Percentiles rank a stretch among this genome's conserved stretches.
These are phyloP conservation scores for Globisporangium spiculum DNA, from an alignment of 352 stramenopile species.

Conservation along the genomic window DNA sequence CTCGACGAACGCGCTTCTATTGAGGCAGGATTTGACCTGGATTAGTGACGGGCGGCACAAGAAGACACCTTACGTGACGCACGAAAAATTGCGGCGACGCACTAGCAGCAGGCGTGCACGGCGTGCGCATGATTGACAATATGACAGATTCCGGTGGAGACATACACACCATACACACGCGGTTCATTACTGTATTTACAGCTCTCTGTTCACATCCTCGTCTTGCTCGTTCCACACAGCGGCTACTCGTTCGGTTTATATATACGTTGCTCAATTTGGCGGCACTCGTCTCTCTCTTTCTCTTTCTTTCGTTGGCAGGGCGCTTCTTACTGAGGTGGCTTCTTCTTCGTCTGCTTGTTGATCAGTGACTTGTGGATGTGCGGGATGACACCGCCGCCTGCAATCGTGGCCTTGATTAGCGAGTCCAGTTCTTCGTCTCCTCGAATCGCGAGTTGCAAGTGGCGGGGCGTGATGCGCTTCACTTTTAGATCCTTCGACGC, in stretches of 20 bases:
- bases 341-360: conserved; percentile 96
- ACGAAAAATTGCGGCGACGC: not conserved
- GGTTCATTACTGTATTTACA: conserved; percentile 9
- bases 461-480: conserved; percentile 98
- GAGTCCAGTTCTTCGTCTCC: conserved; percentile 99
- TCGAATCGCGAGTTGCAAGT: conserved; percentile 99
- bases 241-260: conserved; percentile 12
- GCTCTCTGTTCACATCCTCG: conserved; percentile 2
- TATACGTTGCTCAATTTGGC: conserved; percentile 10
- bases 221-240: conserved; percentile 6
- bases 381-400: conserved; percentile 99
- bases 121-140: not conserved
- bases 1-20: conserved; percentile 7
- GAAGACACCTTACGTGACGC: not conserved
- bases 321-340: conserved; percentile 57
- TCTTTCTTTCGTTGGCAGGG: not conserved
- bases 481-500: conserved; percentile 97
- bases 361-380: conserved; percentile 99
- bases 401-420: conserved; percentile 99
- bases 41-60: conserved; percentile 1
- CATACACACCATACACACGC: conserved; percentile 2
- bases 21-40: not conserved
- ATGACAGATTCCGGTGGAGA: not conserved
- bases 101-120: not conserved
- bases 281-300: not conserved